phyloP scores from a whole-genome alignment of 371 early-diverging fungal genomes.

The Mucor indicus region DNA sequence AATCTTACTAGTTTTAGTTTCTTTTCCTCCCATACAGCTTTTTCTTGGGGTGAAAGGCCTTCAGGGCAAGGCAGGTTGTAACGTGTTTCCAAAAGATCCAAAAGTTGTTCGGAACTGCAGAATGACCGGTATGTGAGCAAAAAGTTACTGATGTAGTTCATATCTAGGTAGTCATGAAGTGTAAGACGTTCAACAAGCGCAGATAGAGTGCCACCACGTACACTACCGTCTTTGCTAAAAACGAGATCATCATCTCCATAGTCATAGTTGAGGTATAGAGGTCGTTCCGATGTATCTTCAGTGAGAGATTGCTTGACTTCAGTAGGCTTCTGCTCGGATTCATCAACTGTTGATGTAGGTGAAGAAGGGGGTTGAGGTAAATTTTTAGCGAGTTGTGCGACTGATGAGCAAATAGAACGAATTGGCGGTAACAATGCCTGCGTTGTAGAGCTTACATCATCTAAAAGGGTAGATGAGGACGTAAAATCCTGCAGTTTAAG shows the following conservation, averaged over 20 bases:
- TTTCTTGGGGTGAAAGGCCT: constrained; percentile 59
- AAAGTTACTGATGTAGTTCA: constrained; percentile 76
- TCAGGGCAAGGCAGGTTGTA: constrained; percentile 70
- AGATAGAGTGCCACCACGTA: constrained; percentile 82
- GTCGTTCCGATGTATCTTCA: constrained; percentile 39
- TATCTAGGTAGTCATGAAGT: constrained; percentile 72
- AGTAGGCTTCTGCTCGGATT: not conserved
- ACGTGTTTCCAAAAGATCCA: constrained; percentile 66
- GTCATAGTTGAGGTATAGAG: constrained; percentile 69
- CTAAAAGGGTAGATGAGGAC: constrained; percentile 3
- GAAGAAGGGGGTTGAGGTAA: too few relatives aligned
- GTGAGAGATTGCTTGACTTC: constrained; percentile 54
- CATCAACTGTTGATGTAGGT: too few relatives aligned
- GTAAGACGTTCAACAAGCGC: constrained; percentile 87
- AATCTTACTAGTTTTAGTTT: constrained; percentile 82
- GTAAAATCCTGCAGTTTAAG: constrained; percentile 63
- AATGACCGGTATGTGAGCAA: constrained; percentile 89
- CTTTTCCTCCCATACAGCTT: constrained; percentile 74
- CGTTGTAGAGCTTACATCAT: not conserved
- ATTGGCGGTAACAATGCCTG: not conserved
- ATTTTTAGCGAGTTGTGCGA: not conserved
- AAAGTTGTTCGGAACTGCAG: constrained; percentile 66
- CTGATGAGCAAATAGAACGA: not conserved
- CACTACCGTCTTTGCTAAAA: constrained; percentile 78
- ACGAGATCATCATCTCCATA: constrained; percentile 70